These are phyloP conservation scores for Adansonia rubrostipa DNA, from an alignment of 441 rosid species.

Conservation along the genomic window DNA sequence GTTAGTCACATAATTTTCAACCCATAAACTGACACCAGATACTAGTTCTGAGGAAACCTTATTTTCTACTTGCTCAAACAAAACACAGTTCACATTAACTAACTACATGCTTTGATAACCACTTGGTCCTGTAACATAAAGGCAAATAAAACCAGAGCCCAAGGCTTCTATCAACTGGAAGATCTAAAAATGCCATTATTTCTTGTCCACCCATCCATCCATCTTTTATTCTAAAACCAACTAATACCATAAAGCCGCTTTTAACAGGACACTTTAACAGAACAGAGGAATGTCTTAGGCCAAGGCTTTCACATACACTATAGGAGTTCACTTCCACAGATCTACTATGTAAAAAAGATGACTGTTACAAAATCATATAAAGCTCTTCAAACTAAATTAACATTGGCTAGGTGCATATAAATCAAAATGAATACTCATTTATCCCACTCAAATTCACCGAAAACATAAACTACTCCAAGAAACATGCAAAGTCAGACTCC, in stretches of 20 bases:
- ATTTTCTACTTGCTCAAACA: not conserved
- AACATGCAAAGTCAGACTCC: slow-evolving; percentile 5
- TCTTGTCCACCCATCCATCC: not conserved
- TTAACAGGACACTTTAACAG: not conserved
- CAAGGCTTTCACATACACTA: not conserved
- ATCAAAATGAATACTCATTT: not conserved
- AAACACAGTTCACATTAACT: not conserved
- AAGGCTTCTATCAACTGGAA: not conserved
- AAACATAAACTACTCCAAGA: not conserved
- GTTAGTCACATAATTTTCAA: not conserved
- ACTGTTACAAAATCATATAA: not conserved
- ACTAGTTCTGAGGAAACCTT: not conserved
- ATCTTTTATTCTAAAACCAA: not conserved
- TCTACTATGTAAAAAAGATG: not conserved
- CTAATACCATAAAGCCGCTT: not conserved
- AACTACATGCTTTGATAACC: not conserved
- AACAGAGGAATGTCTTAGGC: not conserved
- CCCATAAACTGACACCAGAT: slow-evolving; percentile 18
- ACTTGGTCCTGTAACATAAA: not conserved
- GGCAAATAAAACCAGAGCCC: not conserved
- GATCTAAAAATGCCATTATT: not conserved
- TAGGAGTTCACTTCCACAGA: not conserved
- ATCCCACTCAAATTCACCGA: not conserved
- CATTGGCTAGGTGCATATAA: not conserved
- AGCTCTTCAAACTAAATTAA: not conserved